These are phyloP conservation scores for Neurospora terricola DNA, from an alignment of 495 filamentous ascomycete genomes.

Conservation along the genomic window DNA sequence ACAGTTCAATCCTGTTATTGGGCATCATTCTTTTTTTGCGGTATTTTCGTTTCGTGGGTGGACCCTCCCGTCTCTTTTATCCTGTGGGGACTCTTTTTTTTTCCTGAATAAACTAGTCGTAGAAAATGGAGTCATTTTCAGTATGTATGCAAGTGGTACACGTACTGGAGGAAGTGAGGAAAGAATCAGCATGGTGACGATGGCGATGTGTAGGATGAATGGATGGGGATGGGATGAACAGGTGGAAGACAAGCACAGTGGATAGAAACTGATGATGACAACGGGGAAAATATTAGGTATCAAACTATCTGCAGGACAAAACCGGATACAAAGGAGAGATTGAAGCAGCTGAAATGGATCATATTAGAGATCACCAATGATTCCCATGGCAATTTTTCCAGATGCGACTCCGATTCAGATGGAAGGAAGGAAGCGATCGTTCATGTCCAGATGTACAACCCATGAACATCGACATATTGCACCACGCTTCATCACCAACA, in stretches of 20 bases:
- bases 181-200: neutral
- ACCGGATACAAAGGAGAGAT: neutral
- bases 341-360: fast-evolving
- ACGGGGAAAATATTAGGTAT: neutral
- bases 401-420: neutral
- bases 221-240: neutral
- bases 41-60: neutral
- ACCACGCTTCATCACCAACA: too few species aligned
- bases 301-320: too few species aligned
- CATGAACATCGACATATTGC: too few species aligned
- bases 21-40: neutral
- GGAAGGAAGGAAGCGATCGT: neutral
- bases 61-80: too few species aligned
- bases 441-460: neutral
- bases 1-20: neutral
- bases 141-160: neutral
- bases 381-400: too few species aligned
- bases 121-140: neutral
- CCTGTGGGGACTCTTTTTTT: neutral
- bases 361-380: neutral
- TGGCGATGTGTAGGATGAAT: neutral
- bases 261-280: neutral
- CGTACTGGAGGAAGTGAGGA: neutral
- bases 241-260: neutral
- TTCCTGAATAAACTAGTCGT: neutral